Base-by-base conservation (phyloP, 495 filamentous ascomycete species). In the Aspergillus bridgeri region DNA sequence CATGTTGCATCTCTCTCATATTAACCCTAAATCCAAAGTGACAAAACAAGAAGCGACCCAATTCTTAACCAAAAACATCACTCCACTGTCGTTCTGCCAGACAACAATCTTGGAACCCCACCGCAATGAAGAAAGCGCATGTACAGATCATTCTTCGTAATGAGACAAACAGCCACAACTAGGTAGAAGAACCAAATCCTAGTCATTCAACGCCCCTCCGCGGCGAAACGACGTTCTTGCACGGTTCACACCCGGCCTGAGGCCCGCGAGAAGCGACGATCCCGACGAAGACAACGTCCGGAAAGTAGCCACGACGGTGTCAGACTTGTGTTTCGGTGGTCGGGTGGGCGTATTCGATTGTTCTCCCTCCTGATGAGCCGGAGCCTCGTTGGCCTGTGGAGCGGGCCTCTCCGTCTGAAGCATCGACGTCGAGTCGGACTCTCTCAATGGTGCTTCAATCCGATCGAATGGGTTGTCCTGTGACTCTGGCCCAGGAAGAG, bases 181-280 rank as follows among this genome's bases (percentile, higher is more conserved):
- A n/a, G n/a, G n/a, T n/a, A n/a, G n/a, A n/a, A n/a, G 6, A 47
- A 20, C 5, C 18, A 51, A 43, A 42, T 20, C n/a, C 19, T 11
- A 53, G 21, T 38, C 50, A 33, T 18, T 53, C 29, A 42, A 22
- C 25, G 11, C 42, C 22, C 42, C 52, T 44, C 25, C 19, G 6
- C 54, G 17, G 46, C 58, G 20, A 42, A 60, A 56, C 48, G 53
- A 60, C 22, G 58, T 60, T 48, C 47, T 60, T 20, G 53, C 53
- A 24, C 58, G 48, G 44, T 21, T 52, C 5, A 60, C 48, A 7
- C 48, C 42, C 22, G 58, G 53, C 43, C 58, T 51, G 9, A 23
- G 52, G 24, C 42, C 43, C 5, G 47, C 48, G 22, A 62, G 42
- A 19, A 52, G 56, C 42, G 52, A 51, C 60, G 56, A 38, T 25